A percentile compares a stretch with the other conserved stretches of the same genome.
Evolutionary conservation across 345 rosid species (phyloP).

Genomic region (Geranium rotundifolium): DNA sequence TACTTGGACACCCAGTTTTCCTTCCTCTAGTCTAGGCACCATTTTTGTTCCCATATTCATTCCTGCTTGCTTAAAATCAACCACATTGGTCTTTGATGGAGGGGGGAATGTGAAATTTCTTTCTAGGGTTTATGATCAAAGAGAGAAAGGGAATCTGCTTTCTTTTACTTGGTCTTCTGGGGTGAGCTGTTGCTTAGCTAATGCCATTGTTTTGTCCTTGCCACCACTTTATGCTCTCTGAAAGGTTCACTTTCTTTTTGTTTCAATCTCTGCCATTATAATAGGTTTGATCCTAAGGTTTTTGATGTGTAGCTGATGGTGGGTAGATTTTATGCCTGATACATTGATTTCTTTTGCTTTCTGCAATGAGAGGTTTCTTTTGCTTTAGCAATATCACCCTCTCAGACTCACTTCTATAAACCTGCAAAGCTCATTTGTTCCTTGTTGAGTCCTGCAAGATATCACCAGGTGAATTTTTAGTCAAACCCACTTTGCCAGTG

Average conservation of each 20-base stretch:
- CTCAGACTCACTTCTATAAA: conserved; percentile 47
- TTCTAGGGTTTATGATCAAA: conserved; percentile 8
- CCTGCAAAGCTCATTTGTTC: conserved; percentile 49
- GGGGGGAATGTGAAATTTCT: conserved; percentile 15
- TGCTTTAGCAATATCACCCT: conserved; percentile 45
- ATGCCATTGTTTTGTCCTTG: conserved; percentile 36
- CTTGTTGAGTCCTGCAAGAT: conserved; percentile 62
- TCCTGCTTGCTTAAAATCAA: conserved; percentile 6
- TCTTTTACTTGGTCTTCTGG: conserved; percentile 18
- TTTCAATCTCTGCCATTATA: conserved; percentile 29
- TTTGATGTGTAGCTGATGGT: conserved; percentile 20
- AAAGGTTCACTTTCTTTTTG: conserved; percentile 79
- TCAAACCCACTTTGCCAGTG: conserved; percentile 26
- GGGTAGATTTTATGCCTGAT: conserved; percentile 57
- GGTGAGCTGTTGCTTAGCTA: conserved; percentile 59
- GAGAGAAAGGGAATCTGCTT: conserved; percentile 68
- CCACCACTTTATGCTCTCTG: conserved; percentile 82
- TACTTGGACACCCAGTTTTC: neutral
- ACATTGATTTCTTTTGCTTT: conserved; percentile 37
- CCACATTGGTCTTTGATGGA: conserved; percentile 19
- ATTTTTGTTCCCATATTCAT: conserved; percentile 15
- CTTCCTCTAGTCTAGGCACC: neutral
- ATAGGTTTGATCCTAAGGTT: conserved; percentile 21
- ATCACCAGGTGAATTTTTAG: conserved; percentile 37
- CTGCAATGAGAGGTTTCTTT: conserved; percentile 15